Evolutionary conservation across 2,329 filamentous ascomycete genomes (phyloP), one percentile per base, ranked within the genome.

Genomic region (Scedosporium dehoogii): DNA sequence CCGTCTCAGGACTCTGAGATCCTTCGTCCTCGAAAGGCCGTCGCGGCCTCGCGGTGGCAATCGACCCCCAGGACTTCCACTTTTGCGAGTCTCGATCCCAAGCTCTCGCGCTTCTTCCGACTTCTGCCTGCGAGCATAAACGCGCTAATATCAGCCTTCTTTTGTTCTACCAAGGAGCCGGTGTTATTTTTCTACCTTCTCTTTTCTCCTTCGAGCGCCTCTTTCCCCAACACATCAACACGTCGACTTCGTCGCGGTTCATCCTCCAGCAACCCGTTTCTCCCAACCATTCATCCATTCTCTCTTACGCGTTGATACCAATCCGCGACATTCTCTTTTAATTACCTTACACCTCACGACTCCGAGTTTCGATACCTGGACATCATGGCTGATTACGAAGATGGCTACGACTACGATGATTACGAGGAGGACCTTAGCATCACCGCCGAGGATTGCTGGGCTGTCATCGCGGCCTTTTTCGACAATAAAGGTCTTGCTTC

Each of bases 361-460:
- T 21, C 21, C n/a, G 18, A n/a, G 44, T 7, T 21, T 48, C n/a
- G 18, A 48, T 9, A 18, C 44, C 14, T 27, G 12, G 25, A n/a
- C 71, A 74, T 60, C 67, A 84, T 84, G 81, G 80, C 80, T 29
- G 80, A 81, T 64, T 83, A 85, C 74, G 81, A 83, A 62, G 78
- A 81, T 58, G 77, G 78, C 10, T 82, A 78, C 73, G 83, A 86
- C 66, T 90, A 91, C 72, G 87, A 88, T 65, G 84, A 86, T 66
- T 89, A 88, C 69, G 86, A 89, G 65, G 86, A 85, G 42, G 84
- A 87, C 65, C 78, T 82, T 64, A 80, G 80, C 68, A 96, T 97
- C 78, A 96, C 92, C 27, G 91, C 92, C 65, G 94, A 97, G 79
- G 96, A 99, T 77, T 97, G 92, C 80, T 99, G 96, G 94, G 90